Base-by-base conservation (phyloP, 1,284 basidiomycete species). In the Thecaphora frezii region DNA sequence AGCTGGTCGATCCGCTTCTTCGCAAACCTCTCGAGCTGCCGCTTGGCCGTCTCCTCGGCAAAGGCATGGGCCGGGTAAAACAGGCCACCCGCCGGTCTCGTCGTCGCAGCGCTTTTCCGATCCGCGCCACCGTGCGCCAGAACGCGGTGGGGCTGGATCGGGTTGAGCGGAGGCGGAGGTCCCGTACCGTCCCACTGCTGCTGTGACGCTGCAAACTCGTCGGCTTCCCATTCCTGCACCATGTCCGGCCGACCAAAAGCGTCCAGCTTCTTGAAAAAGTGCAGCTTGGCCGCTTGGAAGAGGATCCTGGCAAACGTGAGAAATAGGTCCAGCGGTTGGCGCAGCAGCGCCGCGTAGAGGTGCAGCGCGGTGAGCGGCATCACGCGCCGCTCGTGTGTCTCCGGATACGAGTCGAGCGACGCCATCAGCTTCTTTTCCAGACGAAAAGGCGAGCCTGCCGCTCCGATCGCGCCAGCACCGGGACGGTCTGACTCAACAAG, bases 231-330 rank as follows among this genome's bases (percentile, higher is more conserved):
- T 5, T 23, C 12, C 47, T 70, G 59, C 5, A 66, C 75, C 70
- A 52, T 74, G 47, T 89, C 88, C 0, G 88, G 88, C 4, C 87
- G 81, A 14, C 85, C 82, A 63, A 84, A 88, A 0, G 89, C 84
- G 52, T 84, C 83, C 5, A 90, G 81, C 4, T 83, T 78, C 67
- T 86, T 86, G 22, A 71, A 58, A 67, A 88, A 89, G 71, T 89
- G 88, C 48, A 90, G 76, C n/a, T 83, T 82, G 77, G 82, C 85
- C 0, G 89, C 88, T 49, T 88, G 83, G 50, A 83, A 86, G 3
- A 86, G 75, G 48, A 89, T 89, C n/a, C 88, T 81, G 1, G 83
- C 81, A 46, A 86, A 81, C 0, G 86, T 84, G 13, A 87, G 78
- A 24, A 89, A 78, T 7, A 90, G 82, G 18, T 81, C 81, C 44